Base-by-base conservation (phyloP, 2,329 filamentous ascomycete genomes). In the Sporothrix brasiliensis region DNA sequence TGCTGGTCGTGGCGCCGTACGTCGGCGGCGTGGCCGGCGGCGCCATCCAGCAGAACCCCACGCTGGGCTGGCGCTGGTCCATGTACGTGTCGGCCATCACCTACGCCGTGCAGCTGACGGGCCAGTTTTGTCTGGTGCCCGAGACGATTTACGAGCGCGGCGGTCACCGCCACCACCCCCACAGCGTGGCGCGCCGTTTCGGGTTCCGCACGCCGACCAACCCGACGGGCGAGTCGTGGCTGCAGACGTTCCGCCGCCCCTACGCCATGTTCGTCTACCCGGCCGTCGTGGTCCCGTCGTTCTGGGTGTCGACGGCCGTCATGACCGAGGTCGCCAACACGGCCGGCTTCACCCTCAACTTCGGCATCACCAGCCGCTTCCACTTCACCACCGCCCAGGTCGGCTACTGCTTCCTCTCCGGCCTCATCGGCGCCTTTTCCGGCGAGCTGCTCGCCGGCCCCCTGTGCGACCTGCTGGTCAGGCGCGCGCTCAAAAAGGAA, bases 291-390 rank as follows among this genome's bases (percentile, higher is more conserved):
- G 60, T 74, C 52, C 72, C 73, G 0, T 72, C 70, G 10, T 69
- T 74, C 58, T 74, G 73, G 73, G 69, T 72, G 11, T 70, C 69
- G 34, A 66, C 71, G 41, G 50, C 69, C 16, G 70, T 69, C 68
- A 74, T 74, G 73, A 74, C 72, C 41, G 72, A 74, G 44, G 72
- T 74, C 1, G 72, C 70, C 69, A 74, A 73, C 68, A 74, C 73
- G 60, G 73, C 73, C n/a, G 73, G 72, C 24, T 73, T 74, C 41
- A 61, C 73, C 5, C 68, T 74, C 63, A 74, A 73, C 69, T 74
- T 74, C 53, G 73, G 72, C 44, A 19, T 47, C 13, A 68, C 53
- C 27, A 69, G 58, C 61, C 58, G 67, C 27, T 73, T 61, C 52
- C 60, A 70, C 50, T 72, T 72, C 50, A 72, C 49, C 34, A 70